phyloP scores from a whole-genome alignment of 805 yeast genomes.

The Kluyveromyces aestuarii region DNA sequence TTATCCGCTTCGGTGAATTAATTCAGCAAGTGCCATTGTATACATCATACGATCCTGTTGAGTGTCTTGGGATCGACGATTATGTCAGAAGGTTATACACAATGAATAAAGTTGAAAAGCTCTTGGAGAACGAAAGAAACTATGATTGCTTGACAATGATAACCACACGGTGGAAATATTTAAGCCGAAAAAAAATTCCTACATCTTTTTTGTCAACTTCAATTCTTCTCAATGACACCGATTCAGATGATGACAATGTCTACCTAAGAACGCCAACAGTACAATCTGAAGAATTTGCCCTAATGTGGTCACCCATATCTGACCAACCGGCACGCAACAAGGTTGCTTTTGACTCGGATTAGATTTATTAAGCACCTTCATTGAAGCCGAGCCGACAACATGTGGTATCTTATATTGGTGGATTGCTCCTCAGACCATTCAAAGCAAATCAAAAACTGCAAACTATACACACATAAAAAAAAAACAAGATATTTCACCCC shows the following conservation, averaged over 20 bases:
- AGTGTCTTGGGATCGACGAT: slow-evolving; percentile 65
- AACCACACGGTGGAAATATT: slow-evolving; percentile 29
- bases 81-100: slow-evolving; percentile 55
- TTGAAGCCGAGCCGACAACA: background rate
- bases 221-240: background rate
- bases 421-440: background rate
- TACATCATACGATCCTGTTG: slow-evolving; percentile 65
- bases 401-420: too few relatives aligned
- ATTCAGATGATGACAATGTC: background rate
- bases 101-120: slow-evolving; percentile 45
- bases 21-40: slow-evolving; percentile 66
- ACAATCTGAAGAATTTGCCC: background rate
- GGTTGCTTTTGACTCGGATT: background rate
- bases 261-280: background rate
- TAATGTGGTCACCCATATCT: slow-evolving; percentile 1
- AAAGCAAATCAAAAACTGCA: background rate
- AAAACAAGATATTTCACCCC: background rate
- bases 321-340: background rate
- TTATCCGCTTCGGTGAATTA: slow-evolving; percentile 55
- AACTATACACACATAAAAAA: too few relatives aligned
- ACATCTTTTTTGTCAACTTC: background rate
- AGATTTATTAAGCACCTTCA: background rate
- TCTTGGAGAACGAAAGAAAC: slow-evolving; percentile 24
- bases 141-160: slow-evolving; percentile 30
- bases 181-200: slow-evolving; percentile 4